phyloP scores from a whole-genome alignment of 345 rosid species.

The Gossypium thurberi region DNA sequence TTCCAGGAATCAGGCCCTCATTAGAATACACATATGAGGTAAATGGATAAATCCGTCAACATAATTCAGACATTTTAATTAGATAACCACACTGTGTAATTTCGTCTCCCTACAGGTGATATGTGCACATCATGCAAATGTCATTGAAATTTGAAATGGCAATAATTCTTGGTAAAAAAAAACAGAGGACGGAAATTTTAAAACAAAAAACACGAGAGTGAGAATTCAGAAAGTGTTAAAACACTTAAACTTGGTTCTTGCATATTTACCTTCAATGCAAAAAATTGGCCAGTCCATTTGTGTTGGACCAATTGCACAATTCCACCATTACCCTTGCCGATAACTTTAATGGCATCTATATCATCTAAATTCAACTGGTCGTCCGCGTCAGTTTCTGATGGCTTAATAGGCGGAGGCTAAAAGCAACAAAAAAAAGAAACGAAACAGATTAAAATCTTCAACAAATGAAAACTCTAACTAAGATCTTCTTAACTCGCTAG shows the following conservation, averaged over 20 bases:
- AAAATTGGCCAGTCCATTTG: conserved; percentile 87
- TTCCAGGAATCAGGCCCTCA: neutral
- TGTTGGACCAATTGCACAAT: conserved; percentile 91
- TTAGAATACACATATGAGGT: neutral
- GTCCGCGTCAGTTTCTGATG: conserved; percentile 45
- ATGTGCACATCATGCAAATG: neutral
- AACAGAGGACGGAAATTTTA: neutral
- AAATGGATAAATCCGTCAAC: neutral
- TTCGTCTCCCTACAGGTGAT: neutral
- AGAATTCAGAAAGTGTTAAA: neutral
- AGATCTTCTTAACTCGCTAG: neutral
- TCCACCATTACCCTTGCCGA: conserved; percentile 95
- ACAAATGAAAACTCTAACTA: neutral
- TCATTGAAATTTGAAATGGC: neutral
- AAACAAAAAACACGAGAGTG: neutral
- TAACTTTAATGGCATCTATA: conserved; percentile 64
- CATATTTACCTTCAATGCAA: conserved; percentile 72
- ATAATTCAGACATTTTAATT: neutral
- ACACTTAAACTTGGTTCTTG: neutral
- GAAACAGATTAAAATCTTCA: neutral
- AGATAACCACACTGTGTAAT: neutral
- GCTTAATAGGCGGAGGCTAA: conserved; percentile 66
- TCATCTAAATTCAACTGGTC: conserved; percentile 71
- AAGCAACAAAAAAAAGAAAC: neutral
- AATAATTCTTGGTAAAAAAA: neutral